Conservation (phyloP, 441 rosid species). For the Brassica balearica region DNA sequence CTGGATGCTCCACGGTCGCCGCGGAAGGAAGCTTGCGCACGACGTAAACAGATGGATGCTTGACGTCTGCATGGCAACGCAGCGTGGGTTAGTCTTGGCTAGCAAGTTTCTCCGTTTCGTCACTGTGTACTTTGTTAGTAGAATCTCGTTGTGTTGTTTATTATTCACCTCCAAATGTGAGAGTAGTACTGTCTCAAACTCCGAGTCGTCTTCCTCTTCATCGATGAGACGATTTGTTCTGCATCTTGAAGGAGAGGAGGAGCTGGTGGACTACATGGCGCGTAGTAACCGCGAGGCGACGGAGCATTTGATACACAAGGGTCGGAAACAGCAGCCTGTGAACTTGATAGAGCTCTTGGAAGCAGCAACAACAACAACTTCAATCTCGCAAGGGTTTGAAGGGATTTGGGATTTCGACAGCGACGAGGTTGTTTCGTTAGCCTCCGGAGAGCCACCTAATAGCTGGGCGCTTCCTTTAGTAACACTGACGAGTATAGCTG, state of each 20-base stretch:
- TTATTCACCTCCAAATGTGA: slow-evolving; percentile 36
- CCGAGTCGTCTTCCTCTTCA: slow-evolving; percentile 34
- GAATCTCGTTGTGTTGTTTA: slow-evolving; percentile 42
- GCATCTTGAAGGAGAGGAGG: slow-evolving; percentile 87
- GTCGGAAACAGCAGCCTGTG: slow-evolving; percentile 63
- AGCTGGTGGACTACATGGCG: slow-evolving; percentile 63
- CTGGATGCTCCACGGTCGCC: slow-evolving; percentile 43
- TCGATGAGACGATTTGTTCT: slow-evolving; percentile 58
- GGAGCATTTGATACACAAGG: slow-evolving; percentile 60
- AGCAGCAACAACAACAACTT: slow-evolving; percentile 39
- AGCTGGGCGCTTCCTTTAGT: slow-evolving; percentile 85
- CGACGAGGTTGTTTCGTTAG: slow-evolving; percentile 52
- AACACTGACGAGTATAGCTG: slow-evolving; percentile 73
- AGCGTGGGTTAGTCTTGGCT: slow-evolving; percentile 62
- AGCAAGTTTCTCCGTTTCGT: slow-evolving; percentile 68
- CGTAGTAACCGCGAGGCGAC: slow-evolving; percentile 67
- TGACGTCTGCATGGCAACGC: slow-evolving; percentile 58
- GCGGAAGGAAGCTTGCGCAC: slow-evolving; percentile 58
- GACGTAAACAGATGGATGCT: slow-evolving; percentile 45
- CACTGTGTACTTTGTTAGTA: slow-evolving; percentile 50
- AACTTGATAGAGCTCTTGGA: slow-evolving; percentile 64
- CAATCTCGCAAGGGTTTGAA: slow-evolving; percentile 55
- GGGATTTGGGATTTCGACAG: slow-evolving; percentile 75
- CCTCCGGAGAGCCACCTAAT: slow-evolving; percentile 63
- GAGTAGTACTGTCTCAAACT: neutral